Base-by-base conservation (phyloP, 306 rosid genomes). In the Boehmeria nivea region DNA sequence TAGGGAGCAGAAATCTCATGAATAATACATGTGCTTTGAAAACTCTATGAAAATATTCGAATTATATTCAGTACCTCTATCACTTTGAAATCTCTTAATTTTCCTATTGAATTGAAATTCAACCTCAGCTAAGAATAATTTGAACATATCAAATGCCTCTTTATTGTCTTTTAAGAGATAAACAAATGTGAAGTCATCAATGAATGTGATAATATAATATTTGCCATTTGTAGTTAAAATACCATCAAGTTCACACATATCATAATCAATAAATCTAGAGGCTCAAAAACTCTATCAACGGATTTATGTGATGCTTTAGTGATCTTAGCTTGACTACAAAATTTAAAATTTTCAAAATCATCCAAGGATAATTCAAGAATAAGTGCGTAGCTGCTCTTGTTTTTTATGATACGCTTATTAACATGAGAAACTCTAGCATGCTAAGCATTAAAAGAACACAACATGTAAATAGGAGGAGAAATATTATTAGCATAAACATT, bases 261-360 rank as follows among this genome's bases (percentile, higher is more conserved):
- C 63, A 12, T 49, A 57, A 57, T 57, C 3, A 4, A 38, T 10
- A 39, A 40, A 18, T 57, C 19, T 20, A 19, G 16, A 1, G 24
- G 24, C 16, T 46, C 14, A 16, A 14, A 46, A 6, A 16, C 11
- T 46, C 27, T 46, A 8, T 18, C 14, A 6, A 46, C 51, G 0
- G 43, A 54, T 54, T 54, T 54, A 34, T 54, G 43, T 34, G 60
- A 19, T 5, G 12, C 26, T 19, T 54, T 54, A n/a, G 60, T 54
- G 16, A 27, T 54, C 10, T 28, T 15, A 31, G 23, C 60, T 46
- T 46, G 25, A 21, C 51, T 46, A 46, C 51, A 46, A 17, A 19
- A 46, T 46, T 46, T 0, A 46, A 13, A 54, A 2, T 54, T 54
- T 27, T 54, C 43, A 54, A 54, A 54, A 18, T 25, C 43, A 54